phyloP scores from a whole-genome alignment of 1,284 basidiomycete genomes.

The Trichosporon asahii region DNA sequence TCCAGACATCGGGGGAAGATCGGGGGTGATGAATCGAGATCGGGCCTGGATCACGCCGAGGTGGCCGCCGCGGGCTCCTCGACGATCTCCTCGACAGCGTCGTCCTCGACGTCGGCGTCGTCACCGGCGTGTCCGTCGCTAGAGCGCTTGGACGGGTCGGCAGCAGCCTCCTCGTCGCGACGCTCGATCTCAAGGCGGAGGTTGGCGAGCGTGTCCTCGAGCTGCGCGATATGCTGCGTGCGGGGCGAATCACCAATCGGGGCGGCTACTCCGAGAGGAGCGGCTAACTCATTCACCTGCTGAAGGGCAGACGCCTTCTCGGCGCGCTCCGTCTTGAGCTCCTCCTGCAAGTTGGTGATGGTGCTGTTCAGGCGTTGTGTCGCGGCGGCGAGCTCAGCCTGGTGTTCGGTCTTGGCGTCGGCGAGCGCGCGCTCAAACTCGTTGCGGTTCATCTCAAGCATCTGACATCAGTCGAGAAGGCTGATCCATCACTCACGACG shows the following conservation, averaged over 20 bases:
- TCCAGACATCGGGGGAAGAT: background rate
- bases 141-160: background rate
- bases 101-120: background rate
- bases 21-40: background rate
- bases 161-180: conserved; percentile 9
- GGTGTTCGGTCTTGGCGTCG: conserved; percentile 15
- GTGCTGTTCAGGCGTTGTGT: background rate
- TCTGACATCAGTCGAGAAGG: conserved; percentile 25
- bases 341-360: conserved; percentile 60
- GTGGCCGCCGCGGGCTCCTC: background rate
- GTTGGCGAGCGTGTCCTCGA: conserved; percentile 15
- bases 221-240: conserved; percentile 16
- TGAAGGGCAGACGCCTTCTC: conserved; percentile 16
- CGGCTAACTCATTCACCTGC: conserved; percentile 10
- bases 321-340: conserved; percentile 11
- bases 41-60: background rate
- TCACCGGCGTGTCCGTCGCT: background rate
- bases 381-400: background rate
- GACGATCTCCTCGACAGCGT: background rate
- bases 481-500: conserved; percentile 25
- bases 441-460: conserved; percentile 45
- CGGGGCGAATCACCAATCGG: conserved; percentile 9
- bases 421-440: conserved; percentile 35
- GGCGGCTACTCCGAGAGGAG: background rate
- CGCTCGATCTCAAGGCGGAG: conserved; percentile 18